phyloP scores from a whole-genome alignment of 2,329 filamentous ascomycete genomes.

The Waltergamsia citrina region DNA sequence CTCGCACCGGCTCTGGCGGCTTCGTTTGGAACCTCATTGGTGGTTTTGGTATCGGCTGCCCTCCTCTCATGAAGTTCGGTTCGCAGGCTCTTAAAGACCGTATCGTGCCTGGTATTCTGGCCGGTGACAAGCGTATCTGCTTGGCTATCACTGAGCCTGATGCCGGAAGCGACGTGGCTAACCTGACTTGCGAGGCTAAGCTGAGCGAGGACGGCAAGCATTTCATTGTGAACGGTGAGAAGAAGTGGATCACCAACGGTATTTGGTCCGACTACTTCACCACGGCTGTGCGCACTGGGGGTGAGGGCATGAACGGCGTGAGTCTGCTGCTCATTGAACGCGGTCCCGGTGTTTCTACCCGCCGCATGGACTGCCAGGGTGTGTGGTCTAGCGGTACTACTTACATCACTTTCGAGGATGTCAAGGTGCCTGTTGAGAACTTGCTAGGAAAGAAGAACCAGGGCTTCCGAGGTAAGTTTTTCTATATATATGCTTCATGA shows the following conservation, averaged over 20 bases:
- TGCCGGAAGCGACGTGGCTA: constrained; percentile 90
- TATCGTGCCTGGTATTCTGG: constrained; percentile 79
- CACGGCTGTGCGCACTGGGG: constrained; percentile 84
- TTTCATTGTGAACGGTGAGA: constrained; percentile 98
- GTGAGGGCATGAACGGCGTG: constrained; percentile 84
- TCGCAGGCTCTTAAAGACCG: constrained; percentile 76
- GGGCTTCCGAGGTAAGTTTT: constrained; percentile 67
- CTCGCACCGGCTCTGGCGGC: constrained; percentile 78
- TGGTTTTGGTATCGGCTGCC: constrained; percentile 92
- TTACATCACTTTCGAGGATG: constrained; percentile 97
- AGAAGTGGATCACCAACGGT: constrained; percentile 99
- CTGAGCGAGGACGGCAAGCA: constrained; percentile 92
- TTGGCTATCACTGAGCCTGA: constrained; percentile 95
- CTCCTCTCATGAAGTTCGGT: constrained; percentile 86
- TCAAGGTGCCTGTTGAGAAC: constrained; percentile 99
- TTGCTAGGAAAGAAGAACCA: constrained; percentile 96
- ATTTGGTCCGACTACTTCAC: constrained; percentile 82
- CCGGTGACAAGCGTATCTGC: constrained; percentile 94
- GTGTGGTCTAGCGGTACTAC: constrained; percentile 94
- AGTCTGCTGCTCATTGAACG: constrained; percentile 89
- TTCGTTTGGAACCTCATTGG: constrained; percentile 96
- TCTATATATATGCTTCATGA: not conserved
- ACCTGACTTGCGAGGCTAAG: constrained; percentile 92
- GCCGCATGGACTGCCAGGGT: constrained; percentile 97
- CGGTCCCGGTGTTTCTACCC: constrained; percentile 77